Evolutionary conservation across 2,329 filamentous ascomycete species (phyloP), one percentile per base, ranked within the genome.

Genomic region (Phoma sp.): DNA sequence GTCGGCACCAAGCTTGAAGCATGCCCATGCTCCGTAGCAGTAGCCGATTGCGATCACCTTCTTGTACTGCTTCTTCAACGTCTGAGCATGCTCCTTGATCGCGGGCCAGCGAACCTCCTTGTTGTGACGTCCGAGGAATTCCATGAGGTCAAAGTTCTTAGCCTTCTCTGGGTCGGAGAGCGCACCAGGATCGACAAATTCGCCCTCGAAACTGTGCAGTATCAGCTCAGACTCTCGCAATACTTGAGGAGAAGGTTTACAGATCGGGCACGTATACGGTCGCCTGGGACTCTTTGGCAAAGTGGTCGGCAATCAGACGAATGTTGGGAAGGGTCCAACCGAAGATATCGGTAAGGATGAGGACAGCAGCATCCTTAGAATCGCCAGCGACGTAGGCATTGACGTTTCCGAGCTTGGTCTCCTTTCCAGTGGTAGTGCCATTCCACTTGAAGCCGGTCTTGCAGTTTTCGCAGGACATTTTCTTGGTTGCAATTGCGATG

Each of bases 1-100:
- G 32, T 72, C 69, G 0, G 69, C 67, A 23, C 55, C 71, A n/a
- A 74, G 68, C 47, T 60, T 59, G 56, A 74, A 66, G 53, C 45
- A 53, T 3, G 69, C 72, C 72, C 72, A 75, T 26, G 70, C 79
- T 26, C 79, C 79, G 69, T 77, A 81, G 72, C 79, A 81, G 65
- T 80, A 81, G 5, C 80, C 80, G 23, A 81, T 72, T 6, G 74
- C 76, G n/a, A 73, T 77, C 14, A 81, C 72, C 53, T 79, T 80
- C 47, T 60, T 52, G 53, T 69, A 71, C 32, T 67, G 57, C 42
- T 64, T 59, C 30, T 74, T 74, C n/a, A 80, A 62, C 0, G 66
- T 65, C 49, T 68, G 64, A 1, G 77, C 76, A 30, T 60, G 68
- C 11, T 65, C 68, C 23, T 74, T 62, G 20, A 79, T 76, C 48